Conservation (phyloP, 2,329 filamentous ascomycete genomes). For the Claviceps purpurea region DNA sequence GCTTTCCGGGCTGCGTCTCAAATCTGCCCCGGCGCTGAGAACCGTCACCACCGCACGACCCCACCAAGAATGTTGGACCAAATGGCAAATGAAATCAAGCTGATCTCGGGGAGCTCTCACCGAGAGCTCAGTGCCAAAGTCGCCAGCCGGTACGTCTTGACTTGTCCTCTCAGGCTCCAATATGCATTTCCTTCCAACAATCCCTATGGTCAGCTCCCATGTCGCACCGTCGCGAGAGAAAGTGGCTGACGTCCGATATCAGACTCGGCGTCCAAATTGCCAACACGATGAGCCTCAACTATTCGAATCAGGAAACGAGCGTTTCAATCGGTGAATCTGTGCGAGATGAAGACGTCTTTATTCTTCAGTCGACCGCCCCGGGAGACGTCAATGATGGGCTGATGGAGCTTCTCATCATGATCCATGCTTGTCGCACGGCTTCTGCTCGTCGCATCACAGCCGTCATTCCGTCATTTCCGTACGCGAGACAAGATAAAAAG, state of each 20-base stretch:
- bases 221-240: conserved; percentile 3
- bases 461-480: conserved; percentile 91
- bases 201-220: not conserved
- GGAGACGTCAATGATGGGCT: conserved; percentile 96
- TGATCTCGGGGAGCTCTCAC: conserved; percentile 36
- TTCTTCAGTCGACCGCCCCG: conserved; percentile 85
- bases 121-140: conserved; percentile 33
- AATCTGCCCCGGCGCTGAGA: not conserved
- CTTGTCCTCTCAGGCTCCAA: not conserved
- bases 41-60: not conserved
- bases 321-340: conserved; percentile 95
- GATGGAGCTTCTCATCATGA: conserved; percentile 98
- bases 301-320: conserved; percentile 77
- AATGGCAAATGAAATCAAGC: conserved; percentile 41
- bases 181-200: not conserved
- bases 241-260: conserved; percentile 13
- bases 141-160: conserved; percentile 25
- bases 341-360: conserved; percentile 96
- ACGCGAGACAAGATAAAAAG: conserved; percentile 95
- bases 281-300: conserved; percentile 69
- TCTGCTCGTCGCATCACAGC: conserved; percentile 81
- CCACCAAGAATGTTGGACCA: conserved; percentile 22
- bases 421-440: conserved; percentile 68
- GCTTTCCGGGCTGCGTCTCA: not conserved
- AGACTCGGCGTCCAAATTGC: conserved; percentile 67